A percentile compares a stretch with the other conserved stretches of the same genome.
These are phyloP conservation scores for Clitocybe nebularis DNA, from an alignment of 1,284 basidiomycete species.

Conservation along the genomic window DNA sequence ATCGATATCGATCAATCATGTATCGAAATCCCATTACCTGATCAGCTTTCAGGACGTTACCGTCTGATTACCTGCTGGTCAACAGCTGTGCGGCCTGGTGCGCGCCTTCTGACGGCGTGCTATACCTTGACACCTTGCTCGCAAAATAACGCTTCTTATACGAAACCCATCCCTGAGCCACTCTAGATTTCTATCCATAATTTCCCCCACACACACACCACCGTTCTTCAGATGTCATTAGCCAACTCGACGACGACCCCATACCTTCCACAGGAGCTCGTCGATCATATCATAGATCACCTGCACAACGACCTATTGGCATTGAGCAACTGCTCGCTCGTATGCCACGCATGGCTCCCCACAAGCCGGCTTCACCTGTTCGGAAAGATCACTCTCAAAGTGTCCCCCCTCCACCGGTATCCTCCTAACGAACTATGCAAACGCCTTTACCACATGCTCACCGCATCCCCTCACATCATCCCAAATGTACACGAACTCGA, in stretches of 20 bases:
- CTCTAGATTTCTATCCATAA: background rate
- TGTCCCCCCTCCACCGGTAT: conserved; percentile 6
- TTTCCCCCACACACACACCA: background rate
- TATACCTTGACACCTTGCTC: conserved; percentile 1
- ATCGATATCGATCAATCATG: conserved; percentile 8
- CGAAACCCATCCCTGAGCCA: background rate
- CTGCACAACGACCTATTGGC: conserved; percentile 21
- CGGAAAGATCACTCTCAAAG: conserved; percentile 24
- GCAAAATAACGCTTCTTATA: background rate
- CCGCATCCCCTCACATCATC: conserved; percentile 16
- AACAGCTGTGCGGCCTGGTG: background rate
- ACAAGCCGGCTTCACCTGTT: conserved; percentile 26
- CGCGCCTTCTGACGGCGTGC: conserved; percentile 3
- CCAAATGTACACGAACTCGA: conserved; percentile 32
- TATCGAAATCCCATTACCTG: conserved; percentile 1
- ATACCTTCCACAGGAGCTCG: conserved; percentile 25
- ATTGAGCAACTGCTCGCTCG: conserved; percentile 20
- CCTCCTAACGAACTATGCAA: conserved; percentile 18
- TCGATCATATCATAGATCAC: conserved; percentile 28
- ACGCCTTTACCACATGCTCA: conserved; percentile 18
- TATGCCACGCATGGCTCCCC: conserved; percentile 23
- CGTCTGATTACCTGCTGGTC: conserved; percentile 1
- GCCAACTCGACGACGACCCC: background rate
- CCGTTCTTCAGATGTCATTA: background rate
- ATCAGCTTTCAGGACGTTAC: background rate